Percentiles rank a stretch among this genome's conserved stretches.
phyloP scores from a whole-genome alignment of 148 eudicot species.

The Chenopodium formosanum region DNA sequence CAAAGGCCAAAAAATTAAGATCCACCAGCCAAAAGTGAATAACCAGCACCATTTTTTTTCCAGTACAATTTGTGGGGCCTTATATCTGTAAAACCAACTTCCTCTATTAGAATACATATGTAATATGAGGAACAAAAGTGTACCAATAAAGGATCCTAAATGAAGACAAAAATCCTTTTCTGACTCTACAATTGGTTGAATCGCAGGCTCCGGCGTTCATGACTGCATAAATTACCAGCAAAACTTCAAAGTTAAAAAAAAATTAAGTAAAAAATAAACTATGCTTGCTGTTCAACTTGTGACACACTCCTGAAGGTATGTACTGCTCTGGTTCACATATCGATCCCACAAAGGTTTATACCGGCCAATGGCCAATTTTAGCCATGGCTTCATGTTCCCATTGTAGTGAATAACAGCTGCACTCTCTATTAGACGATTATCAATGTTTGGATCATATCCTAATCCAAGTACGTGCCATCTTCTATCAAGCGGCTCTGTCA shows the following conservation, averaged over 20 bases:
- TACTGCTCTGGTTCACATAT: slow-evolving; percentile 53
- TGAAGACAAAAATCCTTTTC: slow-evolving; percentile 48
- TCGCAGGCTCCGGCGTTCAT: slow-evolving; percentile 24
- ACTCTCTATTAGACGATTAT: slow-evolving; percentile 68
- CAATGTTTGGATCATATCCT: slow-evolving; percentile 66
- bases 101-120: slow-evolving; percentile 16
- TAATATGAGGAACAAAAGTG: slow-evolving; percentile 22
- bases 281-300: slow-evolving; percentile 37
- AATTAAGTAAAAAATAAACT: not conserved
- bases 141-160: slow-evolving; percentile 30
- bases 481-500: slow-evolving; percentile 80
- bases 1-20: slow-evolving; percentile 13
- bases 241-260: not conserved
- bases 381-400: slow-evolving; percentile 88
- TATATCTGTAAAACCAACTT: slow-evolving; percentile 12
- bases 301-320: slow-evolving; percentile 53
- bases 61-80: slow-evolving; percentile 25
- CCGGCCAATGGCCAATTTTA: slow-evolving; percentile 51
- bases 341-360: slow-evolving; percentile 66
- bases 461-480: slow-evolving; percentile 87
- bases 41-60: slow-evolving; percentile 20
- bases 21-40: slow-evolving; percentile 28
- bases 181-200: slow-evolving; percentile 33
- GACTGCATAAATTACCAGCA: slow-evolving; percentile 25
- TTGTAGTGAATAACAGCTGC: slow-evolving; percentile 78